Conservation (phyloP, 1,139 yeast species). For the Protomyces arabidopsidicola region DNA sequence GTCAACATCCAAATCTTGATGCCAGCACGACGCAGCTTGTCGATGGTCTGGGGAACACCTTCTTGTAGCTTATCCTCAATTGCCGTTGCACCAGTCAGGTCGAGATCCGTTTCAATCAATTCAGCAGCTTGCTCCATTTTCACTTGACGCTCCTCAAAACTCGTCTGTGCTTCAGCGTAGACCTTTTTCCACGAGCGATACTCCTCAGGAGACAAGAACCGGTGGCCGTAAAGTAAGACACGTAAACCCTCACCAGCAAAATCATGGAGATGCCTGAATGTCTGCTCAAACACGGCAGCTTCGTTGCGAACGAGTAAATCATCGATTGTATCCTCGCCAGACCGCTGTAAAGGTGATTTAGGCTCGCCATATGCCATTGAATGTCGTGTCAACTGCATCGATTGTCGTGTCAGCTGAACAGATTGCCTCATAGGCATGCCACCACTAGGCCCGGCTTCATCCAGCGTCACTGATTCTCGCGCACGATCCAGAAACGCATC, state of each 20-base stretch:
- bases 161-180: constrained; percentile 71
- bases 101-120: constrained; percentile 60
- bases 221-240: constrained; percentile 76
- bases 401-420: neutral
- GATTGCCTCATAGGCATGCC: no score
- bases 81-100: constrained; percentile 86
- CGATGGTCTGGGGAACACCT: constrained; percentile 93
- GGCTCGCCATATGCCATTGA: constrained; percentile 30
- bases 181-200: constrained; percentile 63
- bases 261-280: constrained; percentile 84
- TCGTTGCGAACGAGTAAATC: constrained; percentile 67
- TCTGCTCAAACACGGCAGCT: constrained; percentile 71
- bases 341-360: constrained; percentile 6
- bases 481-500: constrained; percentile 16
- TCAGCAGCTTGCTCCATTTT: constrained; percentile 72
- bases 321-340: constrained; percentile 44
- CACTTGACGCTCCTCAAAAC: constrained; percentile 60
- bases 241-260: constrained; percentile 93
- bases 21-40: constrained; percentile 85
- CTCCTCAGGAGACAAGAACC: constrained; percentile 58
- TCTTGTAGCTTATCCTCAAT: constrained; percentile 94
- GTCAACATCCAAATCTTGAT: constrained; percentile 97
- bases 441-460: neutral
- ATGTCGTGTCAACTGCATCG: constrained; percentile 22
- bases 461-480: neutral